These are phyloP conservation scores for Sordaria brevicollis DNA, from an alignment of 495 filamentous ascomycete species.

Conservation along the genomic window DNA sequence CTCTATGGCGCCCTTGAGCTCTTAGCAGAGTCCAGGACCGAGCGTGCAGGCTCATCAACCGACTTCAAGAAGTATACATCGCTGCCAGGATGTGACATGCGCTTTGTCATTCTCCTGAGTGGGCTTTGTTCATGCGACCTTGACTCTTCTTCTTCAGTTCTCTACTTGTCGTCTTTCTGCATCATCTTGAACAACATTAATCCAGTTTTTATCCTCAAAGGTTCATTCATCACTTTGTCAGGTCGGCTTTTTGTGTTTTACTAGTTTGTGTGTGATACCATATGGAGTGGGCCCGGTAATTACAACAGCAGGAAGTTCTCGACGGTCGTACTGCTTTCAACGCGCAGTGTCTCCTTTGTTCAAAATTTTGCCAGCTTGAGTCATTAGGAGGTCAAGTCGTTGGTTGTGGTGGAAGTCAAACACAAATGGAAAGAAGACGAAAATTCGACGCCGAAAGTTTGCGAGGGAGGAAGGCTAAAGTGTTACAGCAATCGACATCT, in stretches of 20 bases:
- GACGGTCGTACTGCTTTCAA: not conserved
- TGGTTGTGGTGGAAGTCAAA: not conserved
- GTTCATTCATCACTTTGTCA: not conserved
- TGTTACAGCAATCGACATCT: not conserved
- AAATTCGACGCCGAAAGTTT: not conserved
- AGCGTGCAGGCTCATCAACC: not conserved
- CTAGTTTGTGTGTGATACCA: not conserved
- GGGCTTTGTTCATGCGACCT: not conserved
- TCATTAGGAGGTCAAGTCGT: not conserved
- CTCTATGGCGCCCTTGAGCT: not conserved
- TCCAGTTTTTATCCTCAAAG: not conserved
- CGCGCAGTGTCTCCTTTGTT: not conserved
- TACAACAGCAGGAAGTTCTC: not conserved
- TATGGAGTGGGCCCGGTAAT: not conserved
- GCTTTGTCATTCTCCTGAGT: not conserved
- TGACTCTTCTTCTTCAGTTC: not conserved
- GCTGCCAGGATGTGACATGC: not conserved
- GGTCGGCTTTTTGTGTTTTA: not conserved
- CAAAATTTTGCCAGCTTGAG: not conserved
- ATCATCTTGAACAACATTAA: not conserved
- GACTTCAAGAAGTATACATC: not conserved
- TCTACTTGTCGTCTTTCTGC: not conserved
- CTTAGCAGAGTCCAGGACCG: not conserved
- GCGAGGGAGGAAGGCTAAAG: not conserved
- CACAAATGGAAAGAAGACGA: not conserved